Conservation (phyloP, 164 flowering plant genomes). For the Vitis labrusca region DNA sequence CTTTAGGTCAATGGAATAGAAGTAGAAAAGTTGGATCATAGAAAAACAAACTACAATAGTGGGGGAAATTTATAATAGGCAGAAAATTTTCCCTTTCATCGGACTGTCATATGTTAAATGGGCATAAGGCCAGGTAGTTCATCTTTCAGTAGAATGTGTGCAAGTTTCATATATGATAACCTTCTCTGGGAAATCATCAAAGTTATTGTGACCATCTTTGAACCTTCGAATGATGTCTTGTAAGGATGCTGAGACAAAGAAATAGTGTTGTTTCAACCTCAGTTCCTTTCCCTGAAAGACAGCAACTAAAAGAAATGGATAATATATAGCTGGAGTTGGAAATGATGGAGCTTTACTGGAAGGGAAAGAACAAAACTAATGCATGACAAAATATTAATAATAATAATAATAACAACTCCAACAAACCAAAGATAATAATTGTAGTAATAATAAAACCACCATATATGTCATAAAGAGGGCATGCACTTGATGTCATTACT, state of each 20-base stretch:
- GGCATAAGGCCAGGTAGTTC: background rate
- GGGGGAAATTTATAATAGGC: background rate
- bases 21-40: background rate
- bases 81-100: background rate
- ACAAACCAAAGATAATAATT: no score
- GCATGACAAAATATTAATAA: background rate
- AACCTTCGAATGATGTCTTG: constrained; percentile 65
- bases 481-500: no score
- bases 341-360: background rate
- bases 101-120: background rate
- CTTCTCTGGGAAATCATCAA: constrained; percentile 52
- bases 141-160: background rate
- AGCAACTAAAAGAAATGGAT: constrained; percentile 3
- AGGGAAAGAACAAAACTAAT: background rate
- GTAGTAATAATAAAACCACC: no score
- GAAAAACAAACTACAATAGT: background rate
- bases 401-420: background rate
- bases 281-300: constrained; percentile 55
- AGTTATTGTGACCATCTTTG: constrained; percentile 43
- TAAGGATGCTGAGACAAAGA: constrained; percentile 57
- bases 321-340: background rate
- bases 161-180: constrained; percentile 17
- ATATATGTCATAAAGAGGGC: no score
- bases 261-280: constrained; percentile 66
- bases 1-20: background rate